A percentile compares a stretch with the other conserved stretches of the same genome.
These are phyloP conservation scores for Neurospora intermedia DNA, from an alignment of 495 filamentous ascomycete genomes.

Conservation along the genomic window DNA sequence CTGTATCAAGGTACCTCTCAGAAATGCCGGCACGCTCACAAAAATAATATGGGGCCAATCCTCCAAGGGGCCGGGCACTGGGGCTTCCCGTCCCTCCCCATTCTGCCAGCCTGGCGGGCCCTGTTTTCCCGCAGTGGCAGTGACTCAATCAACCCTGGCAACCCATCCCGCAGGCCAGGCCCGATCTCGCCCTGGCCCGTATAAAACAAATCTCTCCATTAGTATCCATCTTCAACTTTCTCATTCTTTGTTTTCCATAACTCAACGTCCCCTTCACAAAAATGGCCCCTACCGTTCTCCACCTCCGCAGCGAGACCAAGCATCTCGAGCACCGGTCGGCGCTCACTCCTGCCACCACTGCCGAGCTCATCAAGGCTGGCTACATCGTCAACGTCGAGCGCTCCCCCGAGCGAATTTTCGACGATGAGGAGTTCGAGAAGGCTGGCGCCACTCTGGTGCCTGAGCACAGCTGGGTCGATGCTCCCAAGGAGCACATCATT, in stretches of 20 bases:
- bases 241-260: background rate
- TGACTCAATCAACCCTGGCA: background rate
- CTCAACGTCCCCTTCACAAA: slow-evolving; percentile 1
- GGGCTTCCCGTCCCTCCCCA: background rate
- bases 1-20: background rate
- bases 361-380: slow-evolving; percentile 70
- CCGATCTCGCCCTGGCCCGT: background rate
- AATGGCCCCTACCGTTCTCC: slow-evolving; percentile 33
- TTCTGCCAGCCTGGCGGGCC: background rate
- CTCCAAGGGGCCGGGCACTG: background rate
- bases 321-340: slow-evolving; percentile 48
- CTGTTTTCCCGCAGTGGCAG: background rate
- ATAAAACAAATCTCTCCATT: background rate
- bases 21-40: background rate
- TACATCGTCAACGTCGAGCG: slow-evolving; percentile 79
- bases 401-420: slow-evolving; percentile 72
- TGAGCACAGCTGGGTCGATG: slow-evolving; percentile 67
- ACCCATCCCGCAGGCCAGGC: background rate
- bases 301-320: slow-evolving; percentile 40
- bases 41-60: background rate
- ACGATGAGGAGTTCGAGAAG: slow-evolving; percentile 53
- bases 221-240: background rate
- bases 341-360: slow-evolving; percentile 52
- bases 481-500: slow-evolving; percentile 70
- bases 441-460: slow-evolving; percentile 69